Evolutionary conservation across 768 basidiomycete species (phyloP), one percentile per base, ranked within the genome.

Genomic region (Xerocomellus chrysenteron): DNA sequence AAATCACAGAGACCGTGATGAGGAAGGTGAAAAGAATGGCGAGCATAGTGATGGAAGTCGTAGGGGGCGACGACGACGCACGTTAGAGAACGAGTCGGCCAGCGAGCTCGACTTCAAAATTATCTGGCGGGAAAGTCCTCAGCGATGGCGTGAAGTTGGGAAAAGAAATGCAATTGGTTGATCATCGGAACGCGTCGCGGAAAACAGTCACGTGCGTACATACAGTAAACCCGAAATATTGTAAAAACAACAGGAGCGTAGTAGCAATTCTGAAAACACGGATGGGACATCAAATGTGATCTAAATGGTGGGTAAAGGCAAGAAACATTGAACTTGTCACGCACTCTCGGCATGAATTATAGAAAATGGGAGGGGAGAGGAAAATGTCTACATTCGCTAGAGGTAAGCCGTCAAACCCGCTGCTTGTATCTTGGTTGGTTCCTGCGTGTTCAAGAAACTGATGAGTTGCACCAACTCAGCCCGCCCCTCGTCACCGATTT

Each of bases 401-500:
- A 89, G 76, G 72, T 80, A 81, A 17, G 74, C 71, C 13, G 72
- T 68, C 64, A 94, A 75, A 28, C 94, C 94, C 8, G 90, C 85
- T 6, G 87, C 90, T 66, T 87, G 87, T 33, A 98, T 81, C 74
- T 88, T 91, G 33, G 76, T 84, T 30, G 94, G 88, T 50, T 87
- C 82, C 73, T 92, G 84, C 36, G 75, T 75, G 69, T 89, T 89
- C 68, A 99, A 77, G 53, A 82, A 81, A 26, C 76, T 76, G 57
- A 98, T 75, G 36, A 98, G 79, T 43, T 83, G 77, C 59, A 94
- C 84, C 63, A 99, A 75, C 69, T 92, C 84, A 24, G 76, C 82
- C 47, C 88, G 82, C 52, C 87, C 83, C 64, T 94, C 91, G 44
- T 90, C 87, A 11, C 86, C 86, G 60, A 97, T 74, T 74, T 94